Base-by-base conservation (phyloP, 768 basidiomycete species). In the Agaricus blazei region DNA sequence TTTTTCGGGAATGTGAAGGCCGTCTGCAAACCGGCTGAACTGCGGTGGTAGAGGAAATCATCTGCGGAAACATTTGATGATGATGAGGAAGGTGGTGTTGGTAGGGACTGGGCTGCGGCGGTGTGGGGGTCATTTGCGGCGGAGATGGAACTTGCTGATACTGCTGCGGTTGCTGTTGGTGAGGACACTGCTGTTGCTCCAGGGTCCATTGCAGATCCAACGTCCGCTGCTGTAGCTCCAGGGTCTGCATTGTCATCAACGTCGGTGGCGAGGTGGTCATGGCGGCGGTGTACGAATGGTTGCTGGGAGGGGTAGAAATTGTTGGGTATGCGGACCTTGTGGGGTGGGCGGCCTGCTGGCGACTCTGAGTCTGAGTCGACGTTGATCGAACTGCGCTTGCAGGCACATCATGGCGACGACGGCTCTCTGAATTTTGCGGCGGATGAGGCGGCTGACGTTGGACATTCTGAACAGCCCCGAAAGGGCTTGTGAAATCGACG, bases 321-420 rank as follows among this genome's bases (percentile, higher is more conserved):
- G 52, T 69, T 67, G 1, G 68, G 60, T 45, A 72, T 61, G 54
- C 69, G 69, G 46, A 70, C 58, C 60, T 69, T 69, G n/a, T 19
- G 19, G 19, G 19, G 19, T 19, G 19, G 19, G 19, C 48, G 45
- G 6, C 56, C 59, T 4, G 34, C 11, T 34, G 54, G 52, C 1
- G 59, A 15, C 2, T 59, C 40, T 19, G 59, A 15, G 5, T 52
- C 54, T 3, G 34, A 34, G 2, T 34, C 34, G 34, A 34, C 11
- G 9, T 65, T 65, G 3, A 65, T 29, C 3, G 67, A 58, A 1
- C 64, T 31, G 3, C 70, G 68, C 52, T 71, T 71, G 43, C 56
- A 45, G 26, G 56, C 15, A 0, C 44, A 51, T 36, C 58, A 48
- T 6, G 38, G 47, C 1, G 54, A 45, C 5, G 58, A 45, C 9